These are phyloP conservation scores for Fusarium heterosporum DNA, from an alignment of 2,329 filamentous ascomycete species.

Conservation along the genomic window DNA sequence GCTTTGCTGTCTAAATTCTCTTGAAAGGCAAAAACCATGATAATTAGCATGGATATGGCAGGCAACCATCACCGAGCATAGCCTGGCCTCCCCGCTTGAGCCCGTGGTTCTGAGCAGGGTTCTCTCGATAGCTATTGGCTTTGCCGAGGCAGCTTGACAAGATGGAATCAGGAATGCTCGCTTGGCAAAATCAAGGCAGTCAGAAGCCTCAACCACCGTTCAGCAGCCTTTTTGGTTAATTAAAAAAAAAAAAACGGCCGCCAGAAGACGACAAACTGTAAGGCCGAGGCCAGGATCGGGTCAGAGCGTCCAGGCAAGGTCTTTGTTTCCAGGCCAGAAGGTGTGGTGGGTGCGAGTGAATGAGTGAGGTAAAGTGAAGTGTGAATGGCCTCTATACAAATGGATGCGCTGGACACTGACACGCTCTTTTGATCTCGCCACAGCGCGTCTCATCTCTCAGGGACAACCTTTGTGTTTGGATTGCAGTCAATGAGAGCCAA, in stretches of 20 bases:
- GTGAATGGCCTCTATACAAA: slow-evolving; percentile 12
- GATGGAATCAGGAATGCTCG: slow-evolving; percentile 25
- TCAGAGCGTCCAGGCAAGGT: slow-evolving; percentile 1
- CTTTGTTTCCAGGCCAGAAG: neutral
- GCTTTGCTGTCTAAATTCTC: neutral
- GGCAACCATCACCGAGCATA: slow-evolving; percentile 14
- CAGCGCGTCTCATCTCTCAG: slow-evolving; percentile 23
- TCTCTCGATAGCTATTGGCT: slow-evolving; percentile 21
- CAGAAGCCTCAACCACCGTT: slow-evolving; percentile 18
- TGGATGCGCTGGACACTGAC: neutral
- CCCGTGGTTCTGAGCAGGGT: slow-evolving; percentile 23
- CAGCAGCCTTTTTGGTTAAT: slow-evolving; percentile 13
- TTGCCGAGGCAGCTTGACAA: slow-evolving; percentile 1
- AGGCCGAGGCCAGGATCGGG: neutral
- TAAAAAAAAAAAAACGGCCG: slow-evolving; percentile 10
- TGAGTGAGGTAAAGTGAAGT: slow-evolving; percentile 2
- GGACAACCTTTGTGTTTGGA: slow-evolving; percentile 38
- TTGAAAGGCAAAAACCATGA: slow-evolving; percentile 5
- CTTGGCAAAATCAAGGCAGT: slow-evolving; percentile 22
- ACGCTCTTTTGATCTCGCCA: slow-evolving; percentile 24
- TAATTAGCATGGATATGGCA: slow-evolving; percentile 19
- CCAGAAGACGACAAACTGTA: neutral
- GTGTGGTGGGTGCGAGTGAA: slow-evolving; percentile 26
- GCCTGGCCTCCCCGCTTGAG: slow-evolving; percentile 7
- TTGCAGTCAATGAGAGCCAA: slow-evolving; percentile 38